Base-by-base conservation (phyloP, 768 basidiomycete genomes). In the Collybiopsis luxurians region DNA sequence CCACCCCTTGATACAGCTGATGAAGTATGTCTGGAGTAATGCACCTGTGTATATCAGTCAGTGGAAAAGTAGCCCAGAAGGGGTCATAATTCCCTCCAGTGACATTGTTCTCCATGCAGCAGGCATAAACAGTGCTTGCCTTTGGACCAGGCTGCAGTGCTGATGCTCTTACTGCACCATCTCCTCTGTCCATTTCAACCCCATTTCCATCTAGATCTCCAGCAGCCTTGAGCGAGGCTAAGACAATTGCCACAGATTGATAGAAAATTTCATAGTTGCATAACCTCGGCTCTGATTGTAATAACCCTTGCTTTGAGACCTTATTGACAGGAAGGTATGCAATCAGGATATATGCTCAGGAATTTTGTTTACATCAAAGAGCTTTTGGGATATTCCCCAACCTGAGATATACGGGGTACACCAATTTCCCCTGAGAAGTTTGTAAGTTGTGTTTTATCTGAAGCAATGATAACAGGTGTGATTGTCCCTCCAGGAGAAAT, bases 401-500 rank as follows among this genome's bases (percentile, higher is more conserved):
- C 0, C 71, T 67, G 0, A 74, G 53, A 52, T 75, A 75, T 1
- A 73, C 67, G 2, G 74, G 73, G 57, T 66, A 73, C 2, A 67
- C 67, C 40, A 52, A 40, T 52, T 72, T 69, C 65, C 2, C 69
- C 63, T 0, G 60, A 34, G 52, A 73, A 69, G 2, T 60, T 45
- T 0, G 68, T 64, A 0, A 75, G 61, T 27, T 61, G 36, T 0
- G 70, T 75, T 49, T 74, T 74, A 59, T 75, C 73, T 0, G 70
- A 58, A 9, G 13, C 23, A 28, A 58, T 38, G 4, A 15, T 57
- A 17, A 26, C 21, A 28, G 42, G 17, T 5, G 45, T 13, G 13
- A 34, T 34, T 6, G 31, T 34, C 5, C 31, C 31, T 2, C 31
- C 31, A 6, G 5, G 5, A 7, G 24, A 21, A 58, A 19, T 47